Evolutionary conservation across 352 stramenopile species (phyloP), one percentile per base, ranked within the genome.

Genomic region (Phytopythium ostracodes): DNA sequence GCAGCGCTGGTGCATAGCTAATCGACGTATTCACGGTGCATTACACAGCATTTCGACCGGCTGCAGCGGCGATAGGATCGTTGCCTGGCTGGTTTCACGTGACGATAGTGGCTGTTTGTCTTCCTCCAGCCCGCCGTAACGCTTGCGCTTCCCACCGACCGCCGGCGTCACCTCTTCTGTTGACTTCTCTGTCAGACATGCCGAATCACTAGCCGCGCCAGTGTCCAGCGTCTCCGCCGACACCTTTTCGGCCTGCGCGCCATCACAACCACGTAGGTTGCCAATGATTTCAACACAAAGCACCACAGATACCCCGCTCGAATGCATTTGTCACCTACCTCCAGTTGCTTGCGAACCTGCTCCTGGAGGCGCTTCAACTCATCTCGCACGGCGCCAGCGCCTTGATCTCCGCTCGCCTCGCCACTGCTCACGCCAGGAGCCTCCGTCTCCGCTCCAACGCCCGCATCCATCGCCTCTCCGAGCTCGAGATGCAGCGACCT

Each of bases 401-500:
- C 27, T 5, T 9, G 7, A 17, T 33, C 15, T 14, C 27, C 25
- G 8, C 2, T 18, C 14, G 47, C 7, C 6, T 1, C 24, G 47
- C 18, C 47, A 14, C 12, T 54, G 14, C 15, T 3, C 25, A 2
- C 25, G 0, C 2, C 47, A 24, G 27, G 12, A 18, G 11, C 24
- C 0, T 2, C 47, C 1, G 11, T 27, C 1, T 29, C 43, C n/a
- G 43, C 25, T 12, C 25, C 25, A 33, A 36, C 29, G 33, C 5
- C 14, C 31, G 55, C 38, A 8, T 22, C 22, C 35, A 60, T 9
- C 36, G 36, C 38, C 15, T 49, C 55, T 22, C 25, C 20, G 17
- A 60, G 55, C 40, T 42, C 40, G 2, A 2, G 33, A 11, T 64
- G 33, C 25, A 72, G 50, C 31, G 60, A 44, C 25, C 40, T 38